Evolutionary conservation across 75 land plant species (phyloP).

Genomic region (Ceratopteris richardii): DNA sequence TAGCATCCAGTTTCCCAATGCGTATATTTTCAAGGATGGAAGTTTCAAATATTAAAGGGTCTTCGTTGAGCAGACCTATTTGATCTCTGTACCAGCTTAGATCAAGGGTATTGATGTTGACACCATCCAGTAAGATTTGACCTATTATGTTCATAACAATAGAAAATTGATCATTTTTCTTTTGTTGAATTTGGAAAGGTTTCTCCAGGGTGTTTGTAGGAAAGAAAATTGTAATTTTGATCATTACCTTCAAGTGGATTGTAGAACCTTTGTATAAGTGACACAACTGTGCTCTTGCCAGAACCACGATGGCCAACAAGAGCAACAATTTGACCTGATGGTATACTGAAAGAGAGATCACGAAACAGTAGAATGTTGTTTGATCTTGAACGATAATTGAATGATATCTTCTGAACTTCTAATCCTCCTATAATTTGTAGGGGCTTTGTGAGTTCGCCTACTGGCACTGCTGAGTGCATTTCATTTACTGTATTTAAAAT

Average conservation of each 20-base stretch:
- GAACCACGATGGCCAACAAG: conserved; percentile 75
- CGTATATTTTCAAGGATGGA: conserved; percentile 12
- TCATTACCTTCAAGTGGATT: conserved; percentile 44
- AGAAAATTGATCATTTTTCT: no score
- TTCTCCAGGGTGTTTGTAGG: no score
- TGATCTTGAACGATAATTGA: conserved; percentile 53
- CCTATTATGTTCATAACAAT: no score
- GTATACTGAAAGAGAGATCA: conserved; percentile 34
- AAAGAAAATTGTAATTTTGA: no score
- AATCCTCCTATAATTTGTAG: conserved; percentile 33
- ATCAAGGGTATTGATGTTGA: conserved; percentile 9
- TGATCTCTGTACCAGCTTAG: conserved; percentile 8
- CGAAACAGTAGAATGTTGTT: conserved; percentile 38
- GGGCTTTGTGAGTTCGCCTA: background rate
- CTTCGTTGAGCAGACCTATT: conserved; percentile 15
- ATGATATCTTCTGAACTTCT: conserved; percentile 45
- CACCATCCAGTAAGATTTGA: conserved; percentile 13
- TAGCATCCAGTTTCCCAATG: conserved; percentile 14
- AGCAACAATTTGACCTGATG: conserved; percentile 54
- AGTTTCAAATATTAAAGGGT: conserved; percentile 9
- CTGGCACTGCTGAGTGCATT: conserved; percentile 17
- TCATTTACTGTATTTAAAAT: conserved; percentile 39
- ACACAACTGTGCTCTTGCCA: conserved; percentile 66
- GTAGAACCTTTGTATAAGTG: conserved; percentile 61
- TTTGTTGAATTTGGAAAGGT: no score